A percentile compares a stretch with the other conserved stretches of the same genome.
Conservation (phyloP, 2,329 filamentous ascomycete genomes). For the Tolypocladium paradoxum region DNA sequence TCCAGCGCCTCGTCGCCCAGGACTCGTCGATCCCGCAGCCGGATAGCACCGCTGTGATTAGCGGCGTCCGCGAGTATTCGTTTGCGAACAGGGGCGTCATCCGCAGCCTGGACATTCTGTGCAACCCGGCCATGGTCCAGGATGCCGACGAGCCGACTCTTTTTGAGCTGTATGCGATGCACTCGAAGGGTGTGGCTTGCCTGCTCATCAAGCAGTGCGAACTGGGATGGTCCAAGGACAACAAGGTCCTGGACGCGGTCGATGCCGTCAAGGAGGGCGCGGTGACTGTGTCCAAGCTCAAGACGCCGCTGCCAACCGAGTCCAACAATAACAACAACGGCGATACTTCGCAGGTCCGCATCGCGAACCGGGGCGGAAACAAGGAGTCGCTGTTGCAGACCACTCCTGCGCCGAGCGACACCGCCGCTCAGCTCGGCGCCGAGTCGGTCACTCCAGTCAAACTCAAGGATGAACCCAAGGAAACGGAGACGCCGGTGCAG, state of each 20-base stretch:
- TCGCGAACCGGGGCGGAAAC: constrained; percentile 20
- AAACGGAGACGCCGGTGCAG: constrained; percentile 32
- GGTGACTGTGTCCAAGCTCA: constrained; percentile 65
- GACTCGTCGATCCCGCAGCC: constrained; percentile 68
- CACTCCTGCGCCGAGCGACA: constrained; percentile 14
- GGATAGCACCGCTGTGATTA: constrained; percentile 94
- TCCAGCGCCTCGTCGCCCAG: constrained; percentile 64
- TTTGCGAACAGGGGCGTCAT: constrained; percentile 78
- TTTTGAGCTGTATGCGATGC: constrained; percentile 95
- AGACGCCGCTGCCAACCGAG: constrained; percentile 36
- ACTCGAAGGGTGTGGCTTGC: constrained; percentile 93
- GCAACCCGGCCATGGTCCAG: constrained; percentile 53
- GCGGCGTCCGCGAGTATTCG: constrained; percentile 89
- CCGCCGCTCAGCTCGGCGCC: constrained; percentile 16
- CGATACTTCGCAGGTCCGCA: constrained; percentile 20
- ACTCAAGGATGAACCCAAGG: constrained; percentile 33
- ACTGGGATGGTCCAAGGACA: constrained; percentile 83
- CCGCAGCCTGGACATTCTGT: constrained; percentile 81
- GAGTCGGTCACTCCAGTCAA: constrained; percentile 26
- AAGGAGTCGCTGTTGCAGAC: constrained; percentile 23
- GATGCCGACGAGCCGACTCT: constrained; percentile 60
- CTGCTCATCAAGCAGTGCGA: constrained; percentile 78
- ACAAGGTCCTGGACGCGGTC: constrained; percentile 71
- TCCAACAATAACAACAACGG: constrained; percentile 22
- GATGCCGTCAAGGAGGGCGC: constrained; percentile 65